A percentile compares a stretch with the other conserved stretches of the same genome.
Conservation (phyloP, 345 rosid genomes). For the Eucalyptus microcorys region DNA sequence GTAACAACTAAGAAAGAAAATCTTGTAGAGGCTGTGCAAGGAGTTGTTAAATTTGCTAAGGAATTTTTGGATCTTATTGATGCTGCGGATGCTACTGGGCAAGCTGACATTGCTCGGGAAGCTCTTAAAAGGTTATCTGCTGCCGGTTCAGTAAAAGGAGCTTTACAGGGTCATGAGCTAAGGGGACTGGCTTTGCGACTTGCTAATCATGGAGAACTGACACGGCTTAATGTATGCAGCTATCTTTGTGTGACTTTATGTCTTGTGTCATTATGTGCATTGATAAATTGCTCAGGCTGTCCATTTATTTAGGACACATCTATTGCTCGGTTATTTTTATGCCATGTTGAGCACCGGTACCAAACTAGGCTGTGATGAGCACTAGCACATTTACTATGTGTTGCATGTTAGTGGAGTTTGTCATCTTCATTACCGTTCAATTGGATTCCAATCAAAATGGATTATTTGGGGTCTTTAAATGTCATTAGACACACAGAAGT, state of each 20-base stretch:
- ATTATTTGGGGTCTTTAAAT: neutral
- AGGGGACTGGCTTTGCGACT: constrained; percentile 94
- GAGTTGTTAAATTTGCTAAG: constrained; percentile 80
- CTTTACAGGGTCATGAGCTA: constrained; percentile 76
- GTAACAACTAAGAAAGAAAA: constrained; percentile 82
- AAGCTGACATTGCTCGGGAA: constrained; percentile 85
- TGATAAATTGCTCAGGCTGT: neutral
- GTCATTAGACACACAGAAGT: neutral
- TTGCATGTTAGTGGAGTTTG: neutral
- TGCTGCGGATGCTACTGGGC: constrained; percentile 99
- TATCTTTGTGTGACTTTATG: neutral
- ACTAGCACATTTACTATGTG: neutral
- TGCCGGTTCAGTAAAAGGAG: constrained; percentile 96
- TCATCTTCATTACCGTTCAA: neutral
- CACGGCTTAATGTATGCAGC: constrained; percentile 66
- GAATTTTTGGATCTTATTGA: constrained; percentile 97
- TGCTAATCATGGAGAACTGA: constrained; percentile 96
- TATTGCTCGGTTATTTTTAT: neutral
- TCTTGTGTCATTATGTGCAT: neutral
- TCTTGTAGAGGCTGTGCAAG: constrained; percentile 88
- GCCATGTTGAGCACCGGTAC: neutral
- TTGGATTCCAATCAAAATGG: neutral
- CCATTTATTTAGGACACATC: neutral
- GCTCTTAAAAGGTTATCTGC: constrained; percentile 93
- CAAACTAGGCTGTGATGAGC: neutral